These are phyloP conservation scores for Aureobasidium sp. DNA, from an alignment of 2,329 filamentous ascomycete species.

Conservation along the genomic window DNA sequence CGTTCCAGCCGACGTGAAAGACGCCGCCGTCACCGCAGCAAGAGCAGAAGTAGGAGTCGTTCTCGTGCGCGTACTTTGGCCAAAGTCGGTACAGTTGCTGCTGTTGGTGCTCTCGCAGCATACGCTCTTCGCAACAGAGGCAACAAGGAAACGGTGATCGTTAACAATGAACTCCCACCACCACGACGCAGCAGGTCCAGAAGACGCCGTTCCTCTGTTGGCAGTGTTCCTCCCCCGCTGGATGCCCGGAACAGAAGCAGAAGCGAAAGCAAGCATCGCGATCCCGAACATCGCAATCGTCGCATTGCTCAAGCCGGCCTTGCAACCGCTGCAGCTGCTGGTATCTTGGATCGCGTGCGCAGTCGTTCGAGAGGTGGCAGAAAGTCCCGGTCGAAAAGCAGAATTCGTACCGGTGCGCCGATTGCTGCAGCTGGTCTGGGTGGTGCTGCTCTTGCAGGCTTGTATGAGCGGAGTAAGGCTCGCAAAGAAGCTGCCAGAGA, in stretches of 20 bases:
- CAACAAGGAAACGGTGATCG: slow-evolving; percentile 39
- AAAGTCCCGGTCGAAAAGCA: slow-evolving; percentile 38
- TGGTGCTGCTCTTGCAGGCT: slow-evolving; percentile 51
- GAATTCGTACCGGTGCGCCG: slow-evolving; percentile 48
- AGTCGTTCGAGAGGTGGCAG: slow-evolving; percentile 48
- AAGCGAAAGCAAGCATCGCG: slow-evolving; percentile 33
- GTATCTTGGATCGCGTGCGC: slow-evolving; percentile 49
- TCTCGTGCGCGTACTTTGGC: slow-evolving; percentile 46
- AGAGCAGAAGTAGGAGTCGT: slow-evolving; percentile 15
- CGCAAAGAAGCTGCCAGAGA: slow-evolving; percentile 48
- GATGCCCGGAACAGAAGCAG: slow-evolving; percentile 23
- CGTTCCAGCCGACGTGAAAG: slow-evolving; percentile 30
- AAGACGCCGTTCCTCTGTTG: slow-evolving; percentile 33
- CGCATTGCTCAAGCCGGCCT: slow-evolving; percentile 54
- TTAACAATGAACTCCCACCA: slow-evolving; percentile 38
- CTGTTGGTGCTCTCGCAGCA: slow-evolving; percentile 49
- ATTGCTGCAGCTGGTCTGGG: slow-evolving; percentile 54
- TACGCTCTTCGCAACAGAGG: slow-evolving; percentile 44
- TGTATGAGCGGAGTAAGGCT: slow-evolving; percentile 56
- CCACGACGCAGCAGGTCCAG: slow-evolving; percentile 36
- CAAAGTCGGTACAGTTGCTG: slow-evolving; percentile 52
- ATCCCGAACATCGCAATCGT: slow-evolving; percentile 47
- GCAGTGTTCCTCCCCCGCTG: slow-evolving; percentile 20
- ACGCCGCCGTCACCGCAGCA: slow-evolving; percentile 22
- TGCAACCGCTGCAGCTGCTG: slow-evolving; percentile 54